A percentile compares a stretch with the other conserved stretches of the same genome.
These are phyloP conservation scores for Fraxinus baroniana DNA, from an alignment of 305 asterid genomes.

Conservation along the genomic window DNA sequence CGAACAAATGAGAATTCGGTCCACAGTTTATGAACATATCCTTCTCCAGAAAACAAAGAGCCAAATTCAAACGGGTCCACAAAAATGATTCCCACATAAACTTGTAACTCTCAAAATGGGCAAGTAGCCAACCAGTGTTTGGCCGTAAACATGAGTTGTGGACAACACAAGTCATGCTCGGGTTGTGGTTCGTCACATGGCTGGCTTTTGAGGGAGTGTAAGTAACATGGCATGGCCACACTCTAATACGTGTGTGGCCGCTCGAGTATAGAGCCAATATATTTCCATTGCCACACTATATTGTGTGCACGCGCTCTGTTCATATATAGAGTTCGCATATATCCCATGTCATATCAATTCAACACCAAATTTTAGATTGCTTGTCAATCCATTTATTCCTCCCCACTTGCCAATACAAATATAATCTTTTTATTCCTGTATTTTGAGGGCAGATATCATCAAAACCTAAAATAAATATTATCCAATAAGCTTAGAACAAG, in stretches of 20 bases:
- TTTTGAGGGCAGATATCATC: slow-evolving; percentile 18
- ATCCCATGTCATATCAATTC: slow-evolving; percentile 43
- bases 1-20: neutral
- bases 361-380: slow-evolving; percentile 35
- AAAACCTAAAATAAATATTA: slow-evolving; percentile 45
- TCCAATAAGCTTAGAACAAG: slow-evolving; percentile 23
- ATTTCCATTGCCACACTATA: slow-evolving; percentile 38
- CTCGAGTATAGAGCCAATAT: slow-evolving; percentile 9
- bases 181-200: slow-evolving; percentile 68
- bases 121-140: slow-evolving; percentile 51
- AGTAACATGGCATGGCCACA: slow-evolving; percentile 52
- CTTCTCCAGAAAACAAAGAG: slow-evolving; percentile 9
- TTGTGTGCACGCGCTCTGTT: neutral
- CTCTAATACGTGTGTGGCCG: slow-evolving; percentile 1
- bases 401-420: slow-evolving; percentile 48
- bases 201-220: slow-evolving; percentile 40
- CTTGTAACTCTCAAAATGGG: slow-evolving; percentile 47
- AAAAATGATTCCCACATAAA: slow-evolving; percentile 38
- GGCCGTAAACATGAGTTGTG: slow-evolving; percentile 31
- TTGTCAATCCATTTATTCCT: slow-evolving; percentile 46
- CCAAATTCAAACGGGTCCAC: slow-evolving; percentile 41
- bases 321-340: neutral
- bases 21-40: slow-evolving; percentile 7
- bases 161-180: slow-evolving; percentile 56
- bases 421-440: slow-evolving; percentile 46